Evolutionary conservation across 2,329 filamentous ascomycete species (phyloP).

Genomic region (Emydomyces testavorans): DNA sequence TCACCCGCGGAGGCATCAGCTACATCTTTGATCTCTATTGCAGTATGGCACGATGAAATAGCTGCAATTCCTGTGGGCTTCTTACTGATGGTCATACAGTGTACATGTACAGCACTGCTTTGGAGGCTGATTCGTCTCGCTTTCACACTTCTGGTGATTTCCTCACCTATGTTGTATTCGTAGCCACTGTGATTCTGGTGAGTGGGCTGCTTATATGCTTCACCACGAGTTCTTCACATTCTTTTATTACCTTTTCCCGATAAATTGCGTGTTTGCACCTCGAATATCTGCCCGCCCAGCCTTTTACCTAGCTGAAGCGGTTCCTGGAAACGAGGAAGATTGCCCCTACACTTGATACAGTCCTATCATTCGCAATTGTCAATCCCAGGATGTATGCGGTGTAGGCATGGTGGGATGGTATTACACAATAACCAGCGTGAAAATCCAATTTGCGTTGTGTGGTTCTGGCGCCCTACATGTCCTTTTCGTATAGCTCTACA

Average conservation of each 20-base stretch:
- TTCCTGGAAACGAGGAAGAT: conserved; percentile 79
- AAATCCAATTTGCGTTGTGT: conserved; percentile 47
- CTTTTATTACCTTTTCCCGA: conserved; percentile 18
- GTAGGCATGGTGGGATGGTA: conserved; percentile 66
- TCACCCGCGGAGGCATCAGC: conserved; percentile 44
- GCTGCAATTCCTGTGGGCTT: conserved; percentile 10
- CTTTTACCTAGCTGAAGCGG: conserved; percentile 56
- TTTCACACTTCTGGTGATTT: conserved; percentile 68
- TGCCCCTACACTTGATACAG: conserved; percentile 53
- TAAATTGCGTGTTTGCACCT: conserved; percentile 37
- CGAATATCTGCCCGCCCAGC: conserved; percentile 73
- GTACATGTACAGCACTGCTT: conserved; percentile 62
- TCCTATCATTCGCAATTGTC: conserved; percentile 56
- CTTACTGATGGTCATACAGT: conserved; percentile 38
- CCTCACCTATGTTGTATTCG: conserved; percentile 67
- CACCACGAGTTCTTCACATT: conserved; percentile 13
- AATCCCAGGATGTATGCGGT: conserved; percentile 50
- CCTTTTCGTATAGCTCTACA: conserved; percentile 9
- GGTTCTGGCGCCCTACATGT: conserved; percentile 56
- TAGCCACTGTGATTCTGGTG: conserved; percentile 64
- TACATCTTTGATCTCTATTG: conserved; percentile 67
- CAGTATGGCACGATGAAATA: conserved; percentile 35
- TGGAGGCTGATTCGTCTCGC: conserved; percentile 60
- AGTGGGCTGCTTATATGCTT: conserved; percentile 34
- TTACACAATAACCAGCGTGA: conserved; percentile 50